Base-by-base conservation (phyloP, 805 yeast species). In the Saccharomycopsis fermentans region DNA sequence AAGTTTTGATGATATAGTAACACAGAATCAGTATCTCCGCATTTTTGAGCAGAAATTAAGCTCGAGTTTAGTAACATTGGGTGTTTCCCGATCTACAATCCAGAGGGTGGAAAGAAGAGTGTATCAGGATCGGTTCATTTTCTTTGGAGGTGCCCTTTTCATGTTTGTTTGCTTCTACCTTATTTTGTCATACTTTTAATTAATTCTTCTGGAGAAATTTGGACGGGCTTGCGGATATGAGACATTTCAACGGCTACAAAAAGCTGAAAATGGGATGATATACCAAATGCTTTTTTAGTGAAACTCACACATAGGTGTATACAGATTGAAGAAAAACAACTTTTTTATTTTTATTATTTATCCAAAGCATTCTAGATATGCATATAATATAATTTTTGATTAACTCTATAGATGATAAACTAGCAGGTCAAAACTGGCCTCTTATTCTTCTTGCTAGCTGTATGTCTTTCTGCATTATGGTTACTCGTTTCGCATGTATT, bases 71-170 rank as follows among this genome's bases (percentile, higher is more conserved):
- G 77, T 81, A 54, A 90, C 96, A 1, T 76, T 94, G 60, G 97
- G 97, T 5, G 86, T 94, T 1, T 87, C 96, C 36, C 84, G 82
- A 62, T 86, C 86, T 16, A 92, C 98, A 1, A 90, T 94, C 53
- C 76, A 86, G 58, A 77, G 79, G 57, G 85, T 92, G 35, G 94
- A 90, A 70, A 80, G 82, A 64, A 79, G 96, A 58, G 92, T 96
- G 11, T 81, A 80, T 64, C 86, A 89, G 68, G 98, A 92, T 69
- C 90, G 90, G 68, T 80, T 89, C 77, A 73, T 94, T 34, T 94
- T 94, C 68, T 90, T 87, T 77, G 83, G 84, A 12, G 87, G 90
- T 35, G 81, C 87, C 2, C 52, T 78, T 1, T 64, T 85, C 34
- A 78, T 88, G 71, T 68, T 91, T 58, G 74, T 84, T 14, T 73